phyloP scores from a whole-genome alignment of 1,139 yeast species.

The Kazachstania sp. region DNA sequence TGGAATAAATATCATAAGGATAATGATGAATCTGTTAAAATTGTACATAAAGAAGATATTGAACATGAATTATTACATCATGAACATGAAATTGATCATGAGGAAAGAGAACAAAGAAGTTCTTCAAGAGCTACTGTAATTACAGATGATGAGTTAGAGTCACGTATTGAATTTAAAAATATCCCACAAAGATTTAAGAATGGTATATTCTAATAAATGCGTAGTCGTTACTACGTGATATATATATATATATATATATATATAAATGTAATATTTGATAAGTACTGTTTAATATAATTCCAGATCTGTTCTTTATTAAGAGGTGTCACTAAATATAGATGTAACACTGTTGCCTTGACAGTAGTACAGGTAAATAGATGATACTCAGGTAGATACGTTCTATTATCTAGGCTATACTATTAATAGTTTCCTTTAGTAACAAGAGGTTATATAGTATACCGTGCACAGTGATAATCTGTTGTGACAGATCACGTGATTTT shows the following conservation, averaged over 20 bases:
- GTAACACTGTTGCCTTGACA: too few species aligned
- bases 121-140: conserved; percentile 33
- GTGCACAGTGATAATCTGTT: too few species aligned
- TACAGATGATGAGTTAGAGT: conserved; percentile 36
- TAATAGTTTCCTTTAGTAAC: too few species aligned
- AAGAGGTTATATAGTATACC: too few species aligned
- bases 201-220: conserved; percentile 14
- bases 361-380: too few species aligned
- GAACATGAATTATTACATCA: conserved; percentile 87
- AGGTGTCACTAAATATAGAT: neutral
- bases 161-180: conserved; percentile 29
- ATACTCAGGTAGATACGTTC: too few species aligned
- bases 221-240: neutral
- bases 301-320: too few species aligned
- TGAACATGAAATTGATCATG: conserved; percentile 79
- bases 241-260: neutral
- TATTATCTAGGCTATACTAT: too few species aligned
- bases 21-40: conserved; percentile 70
- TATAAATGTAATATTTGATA: neutral
- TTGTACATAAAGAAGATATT: conserved; percentile 79
- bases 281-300: neutral
- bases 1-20: conserved; percentile 83
- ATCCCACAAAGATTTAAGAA: conserved; percentile 35
- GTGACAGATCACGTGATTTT: too few species aligned
- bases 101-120: conserved; percentile 40